Percentiles rank a stretch among this genome's conserved stretches.
phyloP scores from a whole-genome alignment of 2,329 filamentous ascomycete genomes.

The Ceratocystis ficicola region DNA sequence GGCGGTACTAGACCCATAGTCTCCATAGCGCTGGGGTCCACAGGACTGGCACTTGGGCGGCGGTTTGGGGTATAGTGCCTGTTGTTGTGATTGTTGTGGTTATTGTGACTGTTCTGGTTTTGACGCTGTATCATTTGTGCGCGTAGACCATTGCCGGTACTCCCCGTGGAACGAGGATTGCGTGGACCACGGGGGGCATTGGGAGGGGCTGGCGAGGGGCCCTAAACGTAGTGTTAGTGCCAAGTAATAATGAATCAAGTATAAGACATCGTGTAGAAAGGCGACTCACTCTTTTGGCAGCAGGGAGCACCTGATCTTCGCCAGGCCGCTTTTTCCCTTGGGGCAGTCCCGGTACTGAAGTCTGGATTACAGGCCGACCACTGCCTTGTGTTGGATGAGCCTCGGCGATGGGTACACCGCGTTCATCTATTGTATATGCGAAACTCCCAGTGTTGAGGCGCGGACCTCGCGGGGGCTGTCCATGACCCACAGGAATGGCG shows the following conservation, averaged over 20 bases:
- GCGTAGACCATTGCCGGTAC: slow-evolving; percentile 21
- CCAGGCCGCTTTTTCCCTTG: slow-evolving; percentile 35
- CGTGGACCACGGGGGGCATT: slow-evolving; percentile 10
- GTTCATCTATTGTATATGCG: slow-evolving; percentile 21
- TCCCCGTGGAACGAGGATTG: not conserved
- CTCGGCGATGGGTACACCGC: slow-evolving; percentile 17
- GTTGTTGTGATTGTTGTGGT: not conserved
- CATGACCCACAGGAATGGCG: slow-evolving; percentile 17
- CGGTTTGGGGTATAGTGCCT: not conserved
- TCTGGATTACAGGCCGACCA: slow-evolving; percentile 33
- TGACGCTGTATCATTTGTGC: slow-evolving; percentile 28
- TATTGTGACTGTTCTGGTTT: not conserved
- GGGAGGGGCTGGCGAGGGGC: not conserved
- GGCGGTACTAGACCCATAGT: slow-evolving; percentile 39
- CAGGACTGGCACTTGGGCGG: slow-evolving; percentile 21
- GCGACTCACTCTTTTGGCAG: slow-evolving; percentile 34
- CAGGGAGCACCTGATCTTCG: slow-evolving; percentile 29
- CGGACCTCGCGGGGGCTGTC: slow-evolving; percentile 8
- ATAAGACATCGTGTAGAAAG: not conserved
- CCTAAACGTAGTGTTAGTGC: not conserved
- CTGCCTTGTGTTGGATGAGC: slow-evolving; percentile 26
- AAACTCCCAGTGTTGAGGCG: not conserved
- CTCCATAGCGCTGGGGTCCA: slow-evolving; percentile 42
- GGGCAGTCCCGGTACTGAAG: slow-evolving; percentile 25
- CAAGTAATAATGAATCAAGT: not conserved